A percentile compares a stretch with the other conserved stretches of the same genome.
These are phyloP conservation scores for Malus hybrid DNA, from an alignment of 331 rosid genomes.

Conservation along the genomic window DNA sequence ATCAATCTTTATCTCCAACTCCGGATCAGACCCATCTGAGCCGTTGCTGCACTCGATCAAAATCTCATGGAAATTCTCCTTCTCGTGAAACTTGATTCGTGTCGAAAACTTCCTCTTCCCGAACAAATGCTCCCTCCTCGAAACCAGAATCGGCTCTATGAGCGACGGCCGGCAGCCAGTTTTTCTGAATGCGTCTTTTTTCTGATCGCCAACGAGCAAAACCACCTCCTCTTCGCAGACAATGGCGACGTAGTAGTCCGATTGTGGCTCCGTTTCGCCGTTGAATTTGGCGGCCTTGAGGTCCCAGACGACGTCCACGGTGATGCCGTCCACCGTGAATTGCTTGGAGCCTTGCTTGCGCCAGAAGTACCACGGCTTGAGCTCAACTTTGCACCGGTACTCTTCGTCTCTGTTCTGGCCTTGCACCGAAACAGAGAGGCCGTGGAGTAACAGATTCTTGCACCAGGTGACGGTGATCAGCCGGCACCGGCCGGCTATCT, in stretches of 20 bases:
- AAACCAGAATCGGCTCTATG: constrained; percentile 64
- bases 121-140: constrained; percentile 74
- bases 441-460: constrained; percentile 74
- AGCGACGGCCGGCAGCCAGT: constrained; percentile 82
- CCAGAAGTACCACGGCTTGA: constrained; percentile 97
- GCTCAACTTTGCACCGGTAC: constrained; percentile 74
- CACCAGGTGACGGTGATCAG: constrained; percentile 82
- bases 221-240: constrained; percentile 76
- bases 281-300: constrained; percentile 68
- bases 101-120: constrained; percentile 78
- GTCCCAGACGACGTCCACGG: constrained; percentile 76
- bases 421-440: constrained; percentile 67
- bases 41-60: constrained; percentile 60
- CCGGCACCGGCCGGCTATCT: constrained; percentile 65
- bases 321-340: constrained; percentile 49
- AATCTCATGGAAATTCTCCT: constrained; percentile 57
- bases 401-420: constrained; percentile 41
- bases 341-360: constrained; percentile 82
- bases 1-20: constrained; percentile 77
- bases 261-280: constrained; percentile 76
- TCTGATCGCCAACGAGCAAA: constrained; percentile 71
- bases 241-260: constrained; percentile 79
- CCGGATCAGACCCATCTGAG: constrained; percentile 56
- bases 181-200: constrained; percentile 71
- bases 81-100: constrained; percentile 59